Base-by-base conservation (phyloP, 164 flowering plant species). In the Umbilicus rupestris region DNA sequence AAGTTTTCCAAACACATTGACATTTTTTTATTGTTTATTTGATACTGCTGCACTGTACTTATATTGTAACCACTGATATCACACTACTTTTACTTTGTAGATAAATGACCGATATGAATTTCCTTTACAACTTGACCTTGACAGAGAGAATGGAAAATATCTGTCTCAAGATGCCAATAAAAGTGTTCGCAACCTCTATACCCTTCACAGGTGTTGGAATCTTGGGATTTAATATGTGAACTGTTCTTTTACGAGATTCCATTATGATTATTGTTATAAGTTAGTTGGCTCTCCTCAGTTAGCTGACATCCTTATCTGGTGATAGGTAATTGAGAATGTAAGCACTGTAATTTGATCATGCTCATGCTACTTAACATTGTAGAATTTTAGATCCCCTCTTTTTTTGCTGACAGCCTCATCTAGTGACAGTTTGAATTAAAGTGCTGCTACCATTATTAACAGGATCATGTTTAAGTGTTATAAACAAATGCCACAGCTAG, bases 81-180 rank as follows among this genome's bases (percentile, higher is more conserved):
- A 2, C 60, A 55, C 1, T 26, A 6, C 19, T 55, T 28, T 26
- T 14, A 3, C 20, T 42, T 24, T 46, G 65, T 44, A 77, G 80
- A 77, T 77, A 52, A 77, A 77, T 67, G 80, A 77, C 64, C 75
- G 76, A 0, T 77, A 77, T 69, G 80, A 74, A 65, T 77, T 77
- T 49, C 80, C 80, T 41, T 64, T 77, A 58, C 73, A 74, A 64
- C 78, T 77, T 31, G 78, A 77, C 44, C 78, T 77, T 31, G 80
- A 77, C 45, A 70, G 78, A 52, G 80, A 74, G 44, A 66, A 70
- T 63, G 70, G 74, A 7, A 77, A 77, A 62, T 77, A 77, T 74
- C 62, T 77, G n/a, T 72, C 79, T 17, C 78, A 77, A 28, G 78
- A 74, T 5, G 78, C 80, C 22, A 75, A 77, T 74, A 77, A 64